These are phyloP conservation scores for Hypoxylon subgilvum DNA, from an alignment of 495 filamentous ascomycete genomes.

Conservation along the genomic window DNA sequence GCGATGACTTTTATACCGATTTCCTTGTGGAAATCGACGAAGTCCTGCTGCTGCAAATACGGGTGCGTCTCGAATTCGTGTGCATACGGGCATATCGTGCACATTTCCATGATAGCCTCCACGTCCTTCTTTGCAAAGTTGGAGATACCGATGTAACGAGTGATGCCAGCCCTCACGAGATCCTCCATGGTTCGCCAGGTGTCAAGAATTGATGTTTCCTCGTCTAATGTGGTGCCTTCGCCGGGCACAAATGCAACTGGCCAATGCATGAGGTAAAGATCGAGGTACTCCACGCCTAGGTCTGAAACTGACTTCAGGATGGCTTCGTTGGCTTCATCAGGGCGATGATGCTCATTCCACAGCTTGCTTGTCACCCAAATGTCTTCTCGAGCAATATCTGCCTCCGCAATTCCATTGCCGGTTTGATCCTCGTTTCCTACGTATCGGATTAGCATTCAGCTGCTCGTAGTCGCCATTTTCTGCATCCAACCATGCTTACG, in stretches of 20 bases:
- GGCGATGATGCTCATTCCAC: conserved; percentile 72
- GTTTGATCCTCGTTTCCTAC: conserved; percentile 49
- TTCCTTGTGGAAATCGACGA: conserved; percentile 60
- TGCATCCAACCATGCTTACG: conserved; percentile 1
- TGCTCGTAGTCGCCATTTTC: not conserved
- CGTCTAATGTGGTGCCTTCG: conserved; percentile 47
- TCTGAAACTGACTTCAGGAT: conserved; percentile 65
- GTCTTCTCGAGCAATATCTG: conserved; percentile 62
- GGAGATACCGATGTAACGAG: conserved; percentile 70
- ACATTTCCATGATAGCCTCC: conserved; percentile 61
- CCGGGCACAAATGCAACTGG: conserved; percentile 58
- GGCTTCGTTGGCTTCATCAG: conserved; percentile 64
- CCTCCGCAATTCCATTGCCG: conserved; percentile 63
- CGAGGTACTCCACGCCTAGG: conserved; percentile 68
- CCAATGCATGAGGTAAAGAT: conserved; percentile 76
- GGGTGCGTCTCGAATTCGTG: conserved; percentile 67
- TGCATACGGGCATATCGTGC: conserved; percentile 64
- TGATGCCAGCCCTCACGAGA: conserved; percentile 52
- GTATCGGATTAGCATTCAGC: conserved; percentile 58
- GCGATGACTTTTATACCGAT: conserved; percentile 67
- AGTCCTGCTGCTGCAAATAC: conserved; percentile 64
- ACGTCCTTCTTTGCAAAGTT: conserved; percentile 70
- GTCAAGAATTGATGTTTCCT: conserved; percentile 50
- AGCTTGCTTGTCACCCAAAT: conserved; percentile 75
- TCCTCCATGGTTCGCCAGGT: conserved; percentile 72